Evolutionary conservation across 2,329 filamentous ascomycete genomes (phyloP).

Genomic region (Aspergillus tubingensis): DNA sequence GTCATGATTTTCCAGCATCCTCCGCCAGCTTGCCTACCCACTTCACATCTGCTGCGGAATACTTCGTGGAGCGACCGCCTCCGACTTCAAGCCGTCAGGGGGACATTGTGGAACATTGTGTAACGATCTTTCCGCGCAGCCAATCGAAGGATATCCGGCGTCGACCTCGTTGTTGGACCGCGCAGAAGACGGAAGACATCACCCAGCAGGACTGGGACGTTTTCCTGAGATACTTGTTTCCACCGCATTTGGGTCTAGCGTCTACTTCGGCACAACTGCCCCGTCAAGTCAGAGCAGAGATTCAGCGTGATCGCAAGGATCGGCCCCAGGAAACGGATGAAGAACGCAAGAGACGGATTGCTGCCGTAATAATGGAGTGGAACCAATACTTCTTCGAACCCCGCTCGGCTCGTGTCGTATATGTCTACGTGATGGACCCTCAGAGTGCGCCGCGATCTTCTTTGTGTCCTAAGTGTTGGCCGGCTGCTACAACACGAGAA

Average conservation of each 20-base stretch:
- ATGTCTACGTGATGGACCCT: constrained; percentile 38
- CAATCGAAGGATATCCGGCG: constrained; percentile 46
- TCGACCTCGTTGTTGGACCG: constrained; percentile 44
- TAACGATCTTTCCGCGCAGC: constrained; percentile 45
- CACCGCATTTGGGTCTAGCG: constrained; percentile 40
- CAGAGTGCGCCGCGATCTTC: constrained; percentile 37
- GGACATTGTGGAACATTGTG: constrained; percentile 35
- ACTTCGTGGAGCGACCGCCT: constrained; percentile 41
- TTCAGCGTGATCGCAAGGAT: constrained; percentile 45
- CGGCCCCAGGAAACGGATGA: constrained; percentile 45
- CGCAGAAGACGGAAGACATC: constrained; percentile 35
- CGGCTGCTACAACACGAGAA: constrained; percentile 38
- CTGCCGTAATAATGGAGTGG: constrained; percentile 46
- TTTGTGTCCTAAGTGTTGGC: constrained; percentile 44
- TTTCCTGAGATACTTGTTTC: constrained; percentile 46
- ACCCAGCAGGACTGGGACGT: constrained; percentile 47
- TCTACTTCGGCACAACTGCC: constrained; percentile 39
- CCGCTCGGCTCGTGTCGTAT: constrained; percentile 37
- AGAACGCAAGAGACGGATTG: constrained; percentile 40
- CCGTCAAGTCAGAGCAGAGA: constrained; percentile 42
- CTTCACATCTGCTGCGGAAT: constrained; percentile 41
- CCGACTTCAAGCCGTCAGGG: constrained; percentile 26
- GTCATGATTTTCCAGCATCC: constrained; percentile 11
- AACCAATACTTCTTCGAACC: constrained; percentile 46
- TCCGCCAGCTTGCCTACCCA: constrained; percentile 28